phyloP scores from a whole-genome alignment of 345 rosid genomes.

The Kernera saxatilis region DNA sequence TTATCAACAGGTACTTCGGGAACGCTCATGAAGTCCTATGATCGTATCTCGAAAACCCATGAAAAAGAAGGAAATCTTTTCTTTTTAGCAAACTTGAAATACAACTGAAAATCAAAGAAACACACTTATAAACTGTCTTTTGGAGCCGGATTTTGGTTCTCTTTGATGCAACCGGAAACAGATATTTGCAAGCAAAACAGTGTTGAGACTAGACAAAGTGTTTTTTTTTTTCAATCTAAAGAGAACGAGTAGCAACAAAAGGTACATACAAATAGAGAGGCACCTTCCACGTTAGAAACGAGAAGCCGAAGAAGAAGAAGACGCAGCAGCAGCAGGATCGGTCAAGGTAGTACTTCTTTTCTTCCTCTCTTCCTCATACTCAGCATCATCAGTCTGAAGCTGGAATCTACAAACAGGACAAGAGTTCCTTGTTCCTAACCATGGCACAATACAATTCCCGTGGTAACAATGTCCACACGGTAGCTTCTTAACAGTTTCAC shows the following conservation, averaged over 20 bases:
- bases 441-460: constrained; percentile 59
- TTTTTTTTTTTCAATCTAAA: neutral
- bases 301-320: constrained; percentile 5
- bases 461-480: constrained; percentile 71
- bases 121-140: neutral
- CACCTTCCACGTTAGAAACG: neutral
- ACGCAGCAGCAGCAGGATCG: neutral
- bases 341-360: constrained; percentile 16
- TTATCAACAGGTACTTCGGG: constrained; percentile 15
- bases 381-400: constrained; percentile 60
- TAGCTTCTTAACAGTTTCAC: constrained; percentile 50
- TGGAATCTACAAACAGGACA: constrained; percentile 71
- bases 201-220: neutral
- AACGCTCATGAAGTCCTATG: constrained; percentile 7
- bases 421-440: constrained; percentile 67
- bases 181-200: neutral
- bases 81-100: neutral
- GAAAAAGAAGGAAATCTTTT: neutral
- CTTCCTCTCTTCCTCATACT: constrained; percentile 59
- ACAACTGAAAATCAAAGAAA: constrained; percentile 1
- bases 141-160: neutral
- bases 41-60: neutral
- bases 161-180: neutral
- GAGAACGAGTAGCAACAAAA: neutral
- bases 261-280: neutral